Base-by-base conservation (phyloP, 305 asterid genomes). In the Solanum chacoense region DNA sequence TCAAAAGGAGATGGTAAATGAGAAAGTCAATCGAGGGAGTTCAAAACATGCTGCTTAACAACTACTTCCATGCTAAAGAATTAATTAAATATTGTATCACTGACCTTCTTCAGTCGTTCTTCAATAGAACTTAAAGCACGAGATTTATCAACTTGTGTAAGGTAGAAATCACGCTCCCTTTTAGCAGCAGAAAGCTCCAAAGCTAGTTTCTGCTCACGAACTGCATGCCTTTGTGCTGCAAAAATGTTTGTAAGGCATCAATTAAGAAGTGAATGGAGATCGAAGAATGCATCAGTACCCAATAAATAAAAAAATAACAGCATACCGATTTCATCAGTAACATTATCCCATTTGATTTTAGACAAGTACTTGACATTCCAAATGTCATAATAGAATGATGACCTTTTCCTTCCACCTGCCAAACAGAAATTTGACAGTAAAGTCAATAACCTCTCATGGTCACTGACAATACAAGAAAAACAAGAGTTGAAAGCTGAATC, bases 311-410 rank as follows among this genome's bases (percentile, higher is more conserved):
- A 8, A 32, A 45, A 31, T 4, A 45, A 35, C 37, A 88, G 65
- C 42, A 18, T 93, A 95, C 97, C 98, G 40, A 91, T 94, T 90
- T 96, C 99, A 87, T 91, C 98, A 6, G 96, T 95, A 89, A 96
- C 98, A 93, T 97, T 96, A 87, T 97, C 99, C 99, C 99, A 97
- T 93, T 95, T 97, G 93, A 97, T 94, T 91, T 97, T 97, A 89
- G 99, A 94, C 93, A 96, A 90, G 92, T 97, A 97, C 88, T 97
- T 97, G 93, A 96, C 94, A 91, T 97, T 97, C 99, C 99, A 97
- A 40, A 95, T 88, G 88, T 97, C 99, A 50, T 95, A 95, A 88
- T 95, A 94, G 92, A 97, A 96, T 71, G 94, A 31, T 80, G 99
- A 96, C 90, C 95, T 93, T 92, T 96, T 97, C 94, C 85, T 94